These are phyloP conservation scores for Leptographium wingfieldii DNA, from an alignment of 2,329 filamentous ascomycete genomes.

Conservation along the genomic window DNA sequence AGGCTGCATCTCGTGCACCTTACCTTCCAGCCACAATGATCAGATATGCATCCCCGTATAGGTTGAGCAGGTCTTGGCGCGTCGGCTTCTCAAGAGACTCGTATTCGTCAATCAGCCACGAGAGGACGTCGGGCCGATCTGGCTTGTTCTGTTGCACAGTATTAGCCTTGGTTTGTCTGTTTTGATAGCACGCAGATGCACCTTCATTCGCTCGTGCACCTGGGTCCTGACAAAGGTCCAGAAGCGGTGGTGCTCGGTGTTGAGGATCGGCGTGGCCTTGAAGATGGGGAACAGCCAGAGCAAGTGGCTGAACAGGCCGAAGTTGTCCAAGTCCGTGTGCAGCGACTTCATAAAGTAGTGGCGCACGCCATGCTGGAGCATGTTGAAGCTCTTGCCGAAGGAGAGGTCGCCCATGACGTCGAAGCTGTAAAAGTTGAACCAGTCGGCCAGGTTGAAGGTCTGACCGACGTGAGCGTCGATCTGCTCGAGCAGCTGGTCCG, in stretches of 20 bases:
- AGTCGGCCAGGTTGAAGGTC: slow-evolving; percentile 14
- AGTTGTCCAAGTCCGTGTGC: slow-evolving; percentile 12
- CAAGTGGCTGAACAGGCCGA: slow-evolving; percentile 11
- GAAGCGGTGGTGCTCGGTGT: slow-evolving; percentile 8
- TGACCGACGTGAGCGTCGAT: slow-evolving; percentile 8
- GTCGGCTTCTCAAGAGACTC: not conserved
- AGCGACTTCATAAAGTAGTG: slow-evolving; percentile 10
- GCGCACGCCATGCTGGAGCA: slow-evolving; percentile 14
- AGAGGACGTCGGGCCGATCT: slow-evolving; percentile 5
- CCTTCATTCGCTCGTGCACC: slow-evolving; percentile 5
- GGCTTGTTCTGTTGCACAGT: not conserved
- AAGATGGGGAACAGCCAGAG: slow-evolving; percentile 12
- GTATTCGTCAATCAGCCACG: slow-evolving; percentile 6
- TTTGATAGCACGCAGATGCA: not conserved
- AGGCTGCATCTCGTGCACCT: not conserved
- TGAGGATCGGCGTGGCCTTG: slow-evolving; percentile 10
- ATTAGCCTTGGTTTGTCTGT: no score
- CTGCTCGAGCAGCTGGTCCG: slow-evolving; percentile 12
- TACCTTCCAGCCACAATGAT: slow-evolving; percentile 7
- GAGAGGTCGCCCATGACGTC: slow-evolving; percentile 22
- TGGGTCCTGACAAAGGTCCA: slow-evolving; percentile 9
- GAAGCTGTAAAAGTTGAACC: slow-evolving; percentile 20
- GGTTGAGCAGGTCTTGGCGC: not conserved
- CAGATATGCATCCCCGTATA: slow-evolving; percentile 6
- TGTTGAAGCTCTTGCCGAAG: slow-evolving; percentile 19